Conservation (phyloP, 495 filamentous ascomycete species). For the Chaetomidium leptoderma region DNA sequence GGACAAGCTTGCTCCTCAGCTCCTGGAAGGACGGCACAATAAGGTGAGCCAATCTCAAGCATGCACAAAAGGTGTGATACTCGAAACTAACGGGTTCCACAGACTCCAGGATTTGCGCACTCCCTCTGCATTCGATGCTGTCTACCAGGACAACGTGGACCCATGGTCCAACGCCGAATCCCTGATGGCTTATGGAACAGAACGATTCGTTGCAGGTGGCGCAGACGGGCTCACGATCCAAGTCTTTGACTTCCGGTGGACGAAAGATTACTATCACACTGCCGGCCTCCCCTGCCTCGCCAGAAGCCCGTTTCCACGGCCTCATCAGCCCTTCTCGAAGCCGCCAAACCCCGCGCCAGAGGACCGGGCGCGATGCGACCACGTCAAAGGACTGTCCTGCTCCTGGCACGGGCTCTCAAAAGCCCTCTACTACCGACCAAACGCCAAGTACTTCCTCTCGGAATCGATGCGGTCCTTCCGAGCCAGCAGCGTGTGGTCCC, state of each 20-base stretch:
- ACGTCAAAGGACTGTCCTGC: constrained; percentile 27
- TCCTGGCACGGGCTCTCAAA: constrained; percentile 42
- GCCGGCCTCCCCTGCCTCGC: constrained; percentile 37
- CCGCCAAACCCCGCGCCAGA: constrained; percentile 3
- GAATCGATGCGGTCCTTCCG: constrained; percentile 14
- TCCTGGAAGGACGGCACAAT: constrained; percentile 46
- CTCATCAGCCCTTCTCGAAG: constrained; percentile 31
- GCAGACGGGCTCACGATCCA: constrained; percentile 36
- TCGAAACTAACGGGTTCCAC: neutral
- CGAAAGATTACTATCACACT: constrained; percentile 42
- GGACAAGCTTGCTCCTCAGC: constrained; percentile 40
- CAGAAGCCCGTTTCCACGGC: constrained; percentile 33
- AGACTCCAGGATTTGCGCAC: constrained; percentile 45
- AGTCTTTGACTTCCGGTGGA: constrained; percentile 48
- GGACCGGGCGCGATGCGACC: constrained; percentile 26
- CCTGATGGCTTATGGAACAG: constrained; percentile 40
- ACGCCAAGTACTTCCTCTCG: constrained; percentile 39
- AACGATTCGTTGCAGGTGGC: constrained; percentile 41
- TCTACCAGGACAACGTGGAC: constrained; percentile 46
- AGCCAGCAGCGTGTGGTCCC: constrained; percentile 36
- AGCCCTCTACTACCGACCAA: constrained; percentile 41
- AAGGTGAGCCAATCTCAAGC: constrained; percentile 15
- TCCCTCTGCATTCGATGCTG: constrained; percentile 31
- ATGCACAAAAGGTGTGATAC: neutral
- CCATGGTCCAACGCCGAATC: constrained; percentile 36